Percentiles rank a stretch among this genome's conserved stretches.
These are phyloP conservation scores for Cytospora mali DNA, from an alignment of 2,329 filamentous ascomycete genomes.

Conservation along the genomic window DNA sequence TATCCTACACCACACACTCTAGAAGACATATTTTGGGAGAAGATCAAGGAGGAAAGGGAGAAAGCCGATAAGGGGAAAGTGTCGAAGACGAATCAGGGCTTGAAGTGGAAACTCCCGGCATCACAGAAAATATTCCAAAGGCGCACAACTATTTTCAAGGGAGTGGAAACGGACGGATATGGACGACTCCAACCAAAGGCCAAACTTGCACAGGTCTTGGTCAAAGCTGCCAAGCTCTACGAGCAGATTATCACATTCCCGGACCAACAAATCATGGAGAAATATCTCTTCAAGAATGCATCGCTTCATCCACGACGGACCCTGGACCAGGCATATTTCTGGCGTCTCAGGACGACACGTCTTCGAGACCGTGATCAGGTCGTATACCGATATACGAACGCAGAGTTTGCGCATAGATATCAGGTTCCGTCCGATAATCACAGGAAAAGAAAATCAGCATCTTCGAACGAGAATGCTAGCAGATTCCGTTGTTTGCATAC, in stretches of 20 bases:
- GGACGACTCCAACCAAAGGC: constrained; percentile 17
- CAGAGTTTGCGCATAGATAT: constrained; percentile 18
- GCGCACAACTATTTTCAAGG: constrained; percentile 20
- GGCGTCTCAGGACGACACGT: constrained; percentile 42
- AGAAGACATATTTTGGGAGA: constrained; percentile 18
- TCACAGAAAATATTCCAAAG: constrained; percentile 3
- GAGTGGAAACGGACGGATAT: constrained; percentile 2
- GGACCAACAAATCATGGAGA: constrained; percentile 39
- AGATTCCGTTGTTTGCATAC: background rate
- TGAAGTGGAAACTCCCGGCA: background rate
- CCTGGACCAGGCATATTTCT: constrained; percentile 49
- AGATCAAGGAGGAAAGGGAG: constrained; percentile 9
- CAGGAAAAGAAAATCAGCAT: background rate
- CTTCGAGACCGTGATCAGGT: constrained; percentile 47
- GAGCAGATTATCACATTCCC: constrained; percentile 41
- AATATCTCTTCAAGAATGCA: constrained; percentile 38
- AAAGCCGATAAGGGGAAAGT: background rate
- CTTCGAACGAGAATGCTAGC: constrained; percentile 25
- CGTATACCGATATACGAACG: constrained; percentile 42
- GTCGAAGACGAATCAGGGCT: background rate
- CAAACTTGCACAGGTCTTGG: constrained; percentile 35
- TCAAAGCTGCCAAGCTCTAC: constrained; percentile 39
- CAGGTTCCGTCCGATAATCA: background rate
- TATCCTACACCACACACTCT: constrained; percentile 14
- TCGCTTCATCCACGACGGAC: constrained; percentile 48